Evolutionary conservation across 2,329 filamentous ascomycete species (phyloP).

Genomic region (Leptographium radiaticola): DNA sequence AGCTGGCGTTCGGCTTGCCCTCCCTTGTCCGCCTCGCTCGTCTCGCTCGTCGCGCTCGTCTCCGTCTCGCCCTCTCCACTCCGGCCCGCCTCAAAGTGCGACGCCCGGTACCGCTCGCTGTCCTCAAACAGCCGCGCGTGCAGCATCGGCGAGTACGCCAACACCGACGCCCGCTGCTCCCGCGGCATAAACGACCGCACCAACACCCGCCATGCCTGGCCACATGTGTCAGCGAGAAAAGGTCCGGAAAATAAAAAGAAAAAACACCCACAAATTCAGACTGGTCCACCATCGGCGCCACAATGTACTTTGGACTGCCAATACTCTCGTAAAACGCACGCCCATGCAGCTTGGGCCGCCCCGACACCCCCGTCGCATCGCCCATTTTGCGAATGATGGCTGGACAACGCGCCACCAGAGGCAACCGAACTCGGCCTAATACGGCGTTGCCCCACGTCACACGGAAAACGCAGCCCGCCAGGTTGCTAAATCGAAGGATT

Average conservation of each 20-base stretch:
- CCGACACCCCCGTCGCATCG: conserved; percentile 2
- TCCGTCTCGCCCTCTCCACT: conserved; percentile 16
- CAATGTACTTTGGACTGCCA: conserved; percentile 76
- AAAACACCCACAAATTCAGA: conserved; percentile 71
- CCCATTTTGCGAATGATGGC: conserved; percentile 7
- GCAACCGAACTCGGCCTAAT: neutral
- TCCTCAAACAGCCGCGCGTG: conserved; percentile 83
- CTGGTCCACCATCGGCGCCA: conserved; percentile 97
- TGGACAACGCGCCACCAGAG: neutral
- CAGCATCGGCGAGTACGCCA: conserved; percentile 93
- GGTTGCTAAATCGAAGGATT: neutral
- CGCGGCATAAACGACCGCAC: conserved; percentile 79
- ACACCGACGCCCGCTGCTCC: conserved; percentile 48
- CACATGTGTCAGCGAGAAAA: neutral
- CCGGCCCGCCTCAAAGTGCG: conserved; percentile 62
- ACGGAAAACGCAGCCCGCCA: conserved; percentile 5
- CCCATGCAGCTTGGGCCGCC: conserved; percentile 55
- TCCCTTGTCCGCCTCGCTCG: conserved; percentile 15
- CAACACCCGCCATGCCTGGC: conserved; percentile 87
- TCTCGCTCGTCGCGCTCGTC: conserved; percentile 13
- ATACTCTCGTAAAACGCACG: conserved; percentile 91
- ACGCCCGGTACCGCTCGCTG: conserved; percentile 58
- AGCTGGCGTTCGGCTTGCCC: conserved; percentile 40
- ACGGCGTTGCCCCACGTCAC: conserved; percentile 2
- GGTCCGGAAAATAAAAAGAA: neutral